These are phyloP conservation scores for Rosa hybrid DNA, from an alignment of 331 rosid genomes.

Conservation along the genomic window DNA sequence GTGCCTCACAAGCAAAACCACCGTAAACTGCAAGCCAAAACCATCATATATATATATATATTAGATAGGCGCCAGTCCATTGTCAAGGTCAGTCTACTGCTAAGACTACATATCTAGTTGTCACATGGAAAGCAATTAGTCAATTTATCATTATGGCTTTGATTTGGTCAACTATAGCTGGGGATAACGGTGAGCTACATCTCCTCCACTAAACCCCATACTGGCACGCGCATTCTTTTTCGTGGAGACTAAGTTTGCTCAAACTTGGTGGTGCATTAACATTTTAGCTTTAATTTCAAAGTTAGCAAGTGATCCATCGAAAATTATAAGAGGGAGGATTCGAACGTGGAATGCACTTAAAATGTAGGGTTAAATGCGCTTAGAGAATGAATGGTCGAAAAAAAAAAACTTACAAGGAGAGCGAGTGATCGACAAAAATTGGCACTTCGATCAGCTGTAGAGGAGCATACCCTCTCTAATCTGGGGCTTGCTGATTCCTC, in stretches of 20 bases:
- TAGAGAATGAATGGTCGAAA: background rate
- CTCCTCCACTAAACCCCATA: background rate
- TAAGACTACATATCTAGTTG: conserved; percentile 1
- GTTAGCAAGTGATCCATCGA: background rate
- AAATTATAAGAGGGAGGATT: background rate
- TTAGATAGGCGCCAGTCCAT: background rate
- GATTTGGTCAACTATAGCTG: background rate
- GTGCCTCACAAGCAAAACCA: conserved; percentile 73
- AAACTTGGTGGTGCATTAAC: background rate
- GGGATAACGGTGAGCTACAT: background rate
- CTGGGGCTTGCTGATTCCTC: conserved; percentile 12
- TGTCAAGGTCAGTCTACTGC: conserved; percentile 13
- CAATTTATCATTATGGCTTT: conserved; percentile 14
- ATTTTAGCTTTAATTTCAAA: background rate
- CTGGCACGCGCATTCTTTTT: background rate
- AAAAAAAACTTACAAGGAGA: conserved; percentile 56
- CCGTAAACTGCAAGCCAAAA: conserved; percentile 63
- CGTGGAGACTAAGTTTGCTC: background rate
- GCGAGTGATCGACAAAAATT: conserved; percentile 81
- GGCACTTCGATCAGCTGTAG: conserved; percentile 57
- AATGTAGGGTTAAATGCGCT: background rate
- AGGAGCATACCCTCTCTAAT: conserved; percentile 39
- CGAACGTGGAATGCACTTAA: background rate
- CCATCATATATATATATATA: background rate
- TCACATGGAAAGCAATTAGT: conserved; percentile 20